These are phyloP conservation scores for Arthrobotrys pseudoclavata DNA, from an alignment of 2,329 filamentous ascomycete species.

Conservation along the genomic window DNA sequence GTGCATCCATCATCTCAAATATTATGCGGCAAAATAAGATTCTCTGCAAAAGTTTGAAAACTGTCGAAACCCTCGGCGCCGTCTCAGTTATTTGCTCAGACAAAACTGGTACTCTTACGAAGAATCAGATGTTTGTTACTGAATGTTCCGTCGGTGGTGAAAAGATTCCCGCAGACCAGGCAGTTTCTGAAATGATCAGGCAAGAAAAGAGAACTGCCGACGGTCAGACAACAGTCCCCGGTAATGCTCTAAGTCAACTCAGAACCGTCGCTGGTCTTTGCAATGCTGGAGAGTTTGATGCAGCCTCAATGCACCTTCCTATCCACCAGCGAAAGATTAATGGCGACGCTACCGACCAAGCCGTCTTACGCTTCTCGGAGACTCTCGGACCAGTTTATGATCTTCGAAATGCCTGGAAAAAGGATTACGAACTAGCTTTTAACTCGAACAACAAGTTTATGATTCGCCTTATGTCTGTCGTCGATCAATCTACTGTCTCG, in stretches of 20 bases:
- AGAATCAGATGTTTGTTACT: constrained; percentile 81
- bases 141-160: constrained; percentile 73
- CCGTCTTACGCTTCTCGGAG: constrained; percentile 79
- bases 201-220: constrained; percentile 61
- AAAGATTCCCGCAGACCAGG: constrained; percentile 39
- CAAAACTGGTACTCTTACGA: constrained; percentile 78
- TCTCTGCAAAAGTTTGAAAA: constrained; percentile 83
- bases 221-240: constrained; percentile 32
- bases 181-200: constrained; percentile 49
- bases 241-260: constrained; percentile 72
- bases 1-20: constrained; percentile 81
- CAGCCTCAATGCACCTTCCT: constrained; percentile 73
- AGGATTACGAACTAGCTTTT: constrained; percentile 78
- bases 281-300: constrained; percentile 82
- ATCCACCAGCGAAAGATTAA: constrained; percentile 75
- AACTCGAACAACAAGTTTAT: constrained; percentile 90
- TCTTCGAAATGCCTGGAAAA: constrained; percentile 75
- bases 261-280: constrained; percentile 76
- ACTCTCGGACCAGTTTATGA: constrained; percentile 73
- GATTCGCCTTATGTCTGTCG: constrained; percentile 73
- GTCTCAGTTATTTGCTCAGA: constrained; percentile 80
- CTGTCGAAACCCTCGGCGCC: constrained; percentile 76
- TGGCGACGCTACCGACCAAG: constrained; percentile 82
- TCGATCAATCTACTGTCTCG: constrained; percentile 29
- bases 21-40: constrained; percentile 83